Conservation (phyloP, 2,329 filamentous ascomycete genomes). For the Drechslera avenae region DNA sequence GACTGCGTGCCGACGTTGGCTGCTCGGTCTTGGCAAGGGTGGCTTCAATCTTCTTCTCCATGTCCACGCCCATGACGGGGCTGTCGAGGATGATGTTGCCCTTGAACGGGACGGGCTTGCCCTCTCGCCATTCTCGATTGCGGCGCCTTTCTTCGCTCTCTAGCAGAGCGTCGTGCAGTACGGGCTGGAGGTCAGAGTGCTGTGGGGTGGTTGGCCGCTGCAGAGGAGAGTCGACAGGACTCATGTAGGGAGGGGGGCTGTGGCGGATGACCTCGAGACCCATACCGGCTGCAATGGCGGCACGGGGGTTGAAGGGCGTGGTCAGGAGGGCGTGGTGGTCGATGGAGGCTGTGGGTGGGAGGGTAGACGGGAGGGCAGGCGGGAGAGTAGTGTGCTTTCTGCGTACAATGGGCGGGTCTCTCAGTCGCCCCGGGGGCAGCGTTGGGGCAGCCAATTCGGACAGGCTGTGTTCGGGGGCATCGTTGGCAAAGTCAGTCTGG, state of each 20-base stretch:
- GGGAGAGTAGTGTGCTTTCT: constrained; percentile 36
- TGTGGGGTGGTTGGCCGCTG: constrained; percentile 41
- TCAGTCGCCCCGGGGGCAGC: constrained; percentile 41
- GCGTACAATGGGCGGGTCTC: constrained; percentile 38
- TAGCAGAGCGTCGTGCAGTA: constrained; percentile 34
- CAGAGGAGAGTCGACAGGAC: constrained; percentile 45
- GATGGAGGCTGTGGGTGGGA: constrained; percentile 30
- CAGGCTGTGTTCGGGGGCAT: constrained; percentile 35
- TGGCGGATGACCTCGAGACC: constrained; percentile 29
- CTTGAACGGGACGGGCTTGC: constrained; percentile 53
- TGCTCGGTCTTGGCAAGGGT: constrained; percentile 64
- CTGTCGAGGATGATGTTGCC: constrained; percentile 46
- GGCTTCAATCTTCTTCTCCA: constrained; percentile 68
- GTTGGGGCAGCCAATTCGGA: constrained; percentile 39
- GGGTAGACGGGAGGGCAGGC: constrained; percentile 28
- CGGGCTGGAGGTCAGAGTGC: constrained; percentile 25
- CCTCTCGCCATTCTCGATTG: constrained; percentile 57
- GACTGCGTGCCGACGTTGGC: constrained; percentile 61
- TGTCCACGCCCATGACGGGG: constrained; percentile 52
- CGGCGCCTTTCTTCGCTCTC: constrained; percentile 51
- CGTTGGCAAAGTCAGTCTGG: constrained; percentile 24
- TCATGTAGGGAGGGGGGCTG: constrained; percentile 46
- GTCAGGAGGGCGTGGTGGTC: constrained; percentile 40
- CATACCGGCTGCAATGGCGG: constrained; percentile 27
- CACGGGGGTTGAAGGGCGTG: constrained; percentile 40